A percentile compares a stretch with the other conserved stretches of the same genome.
Evolutionary conservation across 2,329 filamentous ascomycete genomes (phyloP).

Genomic region (Fusarium bulbicola): DNA sequence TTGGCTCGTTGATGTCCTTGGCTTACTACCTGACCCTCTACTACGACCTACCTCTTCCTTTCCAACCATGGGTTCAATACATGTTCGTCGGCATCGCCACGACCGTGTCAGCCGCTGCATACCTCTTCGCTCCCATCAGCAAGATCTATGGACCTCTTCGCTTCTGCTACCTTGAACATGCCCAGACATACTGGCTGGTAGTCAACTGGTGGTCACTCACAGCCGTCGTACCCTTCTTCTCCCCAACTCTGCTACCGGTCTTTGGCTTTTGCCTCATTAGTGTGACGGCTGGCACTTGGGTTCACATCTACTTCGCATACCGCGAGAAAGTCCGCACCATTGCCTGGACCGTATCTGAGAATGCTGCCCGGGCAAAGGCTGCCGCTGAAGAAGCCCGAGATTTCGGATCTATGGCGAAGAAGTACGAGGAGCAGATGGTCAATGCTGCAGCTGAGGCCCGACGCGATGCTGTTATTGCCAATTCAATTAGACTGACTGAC

Average conservation of each 20-base stretch:
- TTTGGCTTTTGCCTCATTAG: constrained; percentile 9
- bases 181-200: constrained; percentile 23
- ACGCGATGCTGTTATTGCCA: constrained; percentile 11
- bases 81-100: background rate
- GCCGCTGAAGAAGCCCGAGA: constrained; percentile 16
- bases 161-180: constrained; percentile 28
- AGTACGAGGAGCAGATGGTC: constrained; percentile 23
- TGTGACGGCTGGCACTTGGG: constrained; percentile 13
- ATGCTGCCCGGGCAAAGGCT: constrained; percentile 11
- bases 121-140: constrained; percentile 13
- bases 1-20: constrained; percentile 12
- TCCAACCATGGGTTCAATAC: constrained; percentile 16
- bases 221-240: constrained; percentile 19
- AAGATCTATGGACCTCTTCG: constrained; percentile 25
- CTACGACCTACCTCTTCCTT: constrained; percentile 10
- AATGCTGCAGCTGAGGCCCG: background rate
- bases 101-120: background rate
- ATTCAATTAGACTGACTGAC: background rate
- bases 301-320: constrained; percentile 13
- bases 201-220: constrained; percentile 29
- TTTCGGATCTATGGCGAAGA: constrained; percentile 2
- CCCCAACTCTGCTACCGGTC: background rate
- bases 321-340: constrained; percentile 14
- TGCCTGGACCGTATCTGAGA: background rate
- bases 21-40: constrained; percentile 15